A percentile compares a stretch with the other conserved stretches of the same genome.
These are phyloP conservation scores for Mycosarcoma mackinlayi DNA, from an alignment of 1,284 basidiomycete species.

Conservation along the genomic window DNA sequence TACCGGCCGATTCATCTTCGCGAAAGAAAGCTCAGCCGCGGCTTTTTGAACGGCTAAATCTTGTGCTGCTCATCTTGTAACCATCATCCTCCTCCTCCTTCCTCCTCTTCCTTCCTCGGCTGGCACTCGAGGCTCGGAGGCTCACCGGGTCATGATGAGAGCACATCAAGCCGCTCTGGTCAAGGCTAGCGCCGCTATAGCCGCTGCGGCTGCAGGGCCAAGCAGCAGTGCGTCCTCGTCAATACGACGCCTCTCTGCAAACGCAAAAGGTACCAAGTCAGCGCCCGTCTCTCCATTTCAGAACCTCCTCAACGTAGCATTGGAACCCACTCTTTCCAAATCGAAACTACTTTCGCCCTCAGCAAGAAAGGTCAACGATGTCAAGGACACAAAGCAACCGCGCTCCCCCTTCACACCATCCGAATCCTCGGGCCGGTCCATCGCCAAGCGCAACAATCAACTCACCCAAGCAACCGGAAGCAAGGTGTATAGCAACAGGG, in stretches of 20 bases:
- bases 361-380: not conserved
- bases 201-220: not conserved
- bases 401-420: not conserved
- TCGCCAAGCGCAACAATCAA: not conserved
- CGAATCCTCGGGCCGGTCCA: not conserved
- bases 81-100: not conserved
- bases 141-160: constrained; percentile 5
- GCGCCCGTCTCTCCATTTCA: constrained; percentile 11
- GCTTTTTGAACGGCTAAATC: constrained; percentile 18
- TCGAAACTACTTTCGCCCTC: constrained; percentile 9
- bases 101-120: not conserved
- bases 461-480: not conserved
- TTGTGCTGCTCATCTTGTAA: not conserved
- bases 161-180: not conserved
- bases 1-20: constrained; percentile 24
- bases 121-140: not conserved
- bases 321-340: constrained; percentile 1
- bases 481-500: constrained; percentile 11
- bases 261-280: not conserved
- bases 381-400: not conserved
- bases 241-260: not conserved
- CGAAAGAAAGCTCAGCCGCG: not conserved
- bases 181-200: not conserved
- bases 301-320: constrained; percentile 21
- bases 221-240: not conserved